These are phyloP conservation scores for Cyclotella kingstonii DNA, from an alignment of 108 stramenopile species.

Conservation along the genomic window DNA sequence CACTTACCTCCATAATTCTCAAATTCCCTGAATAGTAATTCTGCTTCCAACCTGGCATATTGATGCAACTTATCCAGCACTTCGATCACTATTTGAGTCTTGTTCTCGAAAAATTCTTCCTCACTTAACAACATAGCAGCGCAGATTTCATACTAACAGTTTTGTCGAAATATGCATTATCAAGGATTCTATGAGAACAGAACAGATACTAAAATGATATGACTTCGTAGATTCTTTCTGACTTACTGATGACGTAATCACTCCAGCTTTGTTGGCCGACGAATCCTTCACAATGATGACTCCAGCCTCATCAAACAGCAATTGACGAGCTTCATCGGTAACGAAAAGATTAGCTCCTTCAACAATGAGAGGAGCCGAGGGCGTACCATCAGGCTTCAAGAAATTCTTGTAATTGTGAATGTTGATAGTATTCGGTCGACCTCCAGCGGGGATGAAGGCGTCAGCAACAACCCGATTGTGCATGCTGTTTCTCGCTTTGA, in stretches of 20 bases:
- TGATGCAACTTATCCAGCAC: slow-evolving; percentile 87
- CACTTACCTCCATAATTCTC: slow-evolving; percentile 66
- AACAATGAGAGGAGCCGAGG: slow-evolving; percentile 88
- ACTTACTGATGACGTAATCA: slow-evolving; percentile 85
- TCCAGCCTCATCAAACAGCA: slow-evolving; percentile 90
- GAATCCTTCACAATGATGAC: slow-evolving; percentile 97
- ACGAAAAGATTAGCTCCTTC: slow-evolving; percentile 97
- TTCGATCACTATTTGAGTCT: slow-evolving; percentile 89
- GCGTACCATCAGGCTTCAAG: slow-evolving; percentile 74
- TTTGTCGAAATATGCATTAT: neutral
- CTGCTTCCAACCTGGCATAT: slow-evolving; percentile 89
- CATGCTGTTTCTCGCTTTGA: slow-evolving; percentile 95
- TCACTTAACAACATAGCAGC: slow-evolving; percentile 93
- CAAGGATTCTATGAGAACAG: neutral
- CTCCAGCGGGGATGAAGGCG: slow-evolving; percentile 96
- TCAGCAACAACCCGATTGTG: slow-evolving; percentile 95
- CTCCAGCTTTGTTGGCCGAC: slow-evolving; percentile 98
- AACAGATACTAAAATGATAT: neutral
- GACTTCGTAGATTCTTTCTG: neutral
- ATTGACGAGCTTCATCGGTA: slow-evolving; percentile 89
- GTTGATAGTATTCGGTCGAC: slow-evolving; percentile 95
- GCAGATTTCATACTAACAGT: slow-evolving; percentile 81
- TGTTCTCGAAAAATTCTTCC: slow-evolving; percentile 92
- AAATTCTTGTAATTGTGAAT: slow-evolving; percentile 86
- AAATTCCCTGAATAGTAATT: slow-evolving; percentile 96